Percentiles rank a stretch among this genome's conserved stretches.
These are phyloP conservation scores for Sclerotinia borealis DNA, from an alignment of 2,329 filamentous ascomycete species.

Conservation along the genomic window DNA sequence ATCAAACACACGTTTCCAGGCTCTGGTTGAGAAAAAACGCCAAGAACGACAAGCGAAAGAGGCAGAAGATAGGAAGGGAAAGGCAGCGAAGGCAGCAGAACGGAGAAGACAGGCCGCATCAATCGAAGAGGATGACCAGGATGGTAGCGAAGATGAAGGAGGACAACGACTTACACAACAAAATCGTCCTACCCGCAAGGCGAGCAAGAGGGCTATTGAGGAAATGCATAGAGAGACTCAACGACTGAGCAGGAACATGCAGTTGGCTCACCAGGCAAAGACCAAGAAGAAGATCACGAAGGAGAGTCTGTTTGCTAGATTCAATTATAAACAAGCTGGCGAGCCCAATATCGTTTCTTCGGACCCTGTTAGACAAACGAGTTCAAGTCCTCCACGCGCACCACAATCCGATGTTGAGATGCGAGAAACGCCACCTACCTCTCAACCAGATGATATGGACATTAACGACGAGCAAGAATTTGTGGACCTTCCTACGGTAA, in stretches of 20 bases:
- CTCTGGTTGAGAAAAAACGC: slow-evolving; percentile 67
- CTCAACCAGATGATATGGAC: slow-evolving; percentile 37
- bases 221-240: slow-evolving; percentile 96
- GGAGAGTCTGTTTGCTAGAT: slow-evolving; percentile 72
- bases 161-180: slow-evolving; percentile 63
- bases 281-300: slow-evolving; percentile 90
- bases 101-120: slow-evolving; percentile 42
- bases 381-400: slow-evolving; percentile 46
- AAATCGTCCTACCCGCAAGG: slow-evolving; percentile 68
- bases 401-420: slow-evolving; percentile 47
- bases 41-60: slow-evolving; percentile 65
- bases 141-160: slow-evolving; percentile 56
- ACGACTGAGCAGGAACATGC: slow-evolving; percentile 81
- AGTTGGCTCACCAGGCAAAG: slow-evolving; percentile 81
- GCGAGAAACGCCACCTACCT: slow-evolving; percentile 66
- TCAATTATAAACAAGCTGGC: slow-evolving; percentile 58
- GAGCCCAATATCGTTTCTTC: slow-evolving; percentile 31
- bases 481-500: background rate
- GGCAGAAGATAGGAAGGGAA: slow-evolving; percentile 47
- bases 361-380: slow-evolving; percentile 38
- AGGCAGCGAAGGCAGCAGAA: slow-evolving; percentile 28
- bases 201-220: slow-evolving; percentile 89
- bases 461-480: slow-evolving; percentile 28
- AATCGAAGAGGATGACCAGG: slow-evolving; percentile 47
- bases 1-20: slow-evolving; percentile 58